Base-by-base conservation (phyloP, 2,329 filamentous ascomycete species). In the Triangularia verruculosa region DNA sequence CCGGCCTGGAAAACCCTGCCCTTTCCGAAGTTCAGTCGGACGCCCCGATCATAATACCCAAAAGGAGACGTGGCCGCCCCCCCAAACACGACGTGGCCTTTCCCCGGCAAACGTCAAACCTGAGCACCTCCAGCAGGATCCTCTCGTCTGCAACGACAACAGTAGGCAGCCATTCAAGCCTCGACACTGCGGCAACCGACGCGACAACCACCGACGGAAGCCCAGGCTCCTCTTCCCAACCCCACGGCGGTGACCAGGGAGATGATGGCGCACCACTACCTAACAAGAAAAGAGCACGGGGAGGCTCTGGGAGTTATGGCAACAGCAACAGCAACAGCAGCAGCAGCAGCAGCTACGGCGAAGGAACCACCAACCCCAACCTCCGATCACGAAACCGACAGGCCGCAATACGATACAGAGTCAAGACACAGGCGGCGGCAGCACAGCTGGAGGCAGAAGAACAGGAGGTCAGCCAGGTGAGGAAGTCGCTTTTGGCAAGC, bases 371-470 rank as follows among this genome's bases (percentile, higher is more conserved):
- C 27, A 28, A 28, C 27, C 4, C 24, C 20, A 27, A 57, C n/a
- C 20, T 55, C 30, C 64, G 59, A 13, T 32, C 43, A 39, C 69
- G 71, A 32, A 75, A 74, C 66, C 72, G 73, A 3, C 61, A 65
- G 1, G 74, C 73, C 0, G 74, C 74, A 0, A 72, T 66, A 27
- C 72, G 71, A 52, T 75, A 72, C 68, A 70, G 74, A 8, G 71
- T 69, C 24, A 75, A 74, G 61, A 70, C 70, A 11, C 73, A 72
- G 53, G 68, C 69, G 1, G 70, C 70, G 8, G 62, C 67, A 8
- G 66, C 65, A 7, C 66, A 71, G 24, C 67, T 75, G 8, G 68
- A 73, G 59, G 67, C 69, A 24, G 63, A 69, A 7, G 72, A 72
- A 57, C 59, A 62, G 3, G 62, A 59, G 1, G 59, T 68, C 15